Conservation (phyloP, 805 yeast species). For the Nakazawaea wyomingensis region DNA sequence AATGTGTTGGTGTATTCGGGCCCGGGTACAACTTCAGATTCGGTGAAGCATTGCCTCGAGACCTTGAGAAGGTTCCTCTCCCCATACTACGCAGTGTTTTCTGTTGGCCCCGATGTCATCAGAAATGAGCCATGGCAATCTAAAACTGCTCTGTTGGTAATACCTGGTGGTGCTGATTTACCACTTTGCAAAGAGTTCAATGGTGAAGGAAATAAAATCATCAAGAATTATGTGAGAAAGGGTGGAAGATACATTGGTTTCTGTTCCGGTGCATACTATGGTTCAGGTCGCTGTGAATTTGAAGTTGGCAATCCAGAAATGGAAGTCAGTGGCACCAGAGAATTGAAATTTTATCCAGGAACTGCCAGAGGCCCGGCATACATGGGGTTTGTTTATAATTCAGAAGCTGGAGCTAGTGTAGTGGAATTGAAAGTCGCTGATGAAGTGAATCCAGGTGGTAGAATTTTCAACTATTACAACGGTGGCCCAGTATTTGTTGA, state of each 20-base stretch:
- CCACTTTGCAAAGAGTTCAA: constrained; percentile 74
- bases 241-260: constrained; percentile 88
- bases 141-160: constrained; percentile 71
- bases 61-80: constrained; percentile 70
- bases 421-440: constrained; percentile 35
- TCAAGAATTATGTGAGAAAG: constrained; percentile 55
- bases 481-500: constrained; percentile 89
- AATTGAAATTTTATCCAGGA: constrained; percentile 79
- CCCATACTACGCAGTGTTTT: constrained; percentile 82
- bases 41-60: constrained; percentile 79
- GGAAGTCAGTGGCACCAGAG: constrained; percentile 86
- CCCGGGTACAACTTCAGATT: constrained; percentile 83
- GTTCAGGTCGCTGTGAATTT: constrained; percentile 70
- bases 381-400: constrained; percentile 73
- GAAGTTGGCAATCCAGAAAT: constrained; percentile 64
- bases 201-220: constrained; percentile 60
- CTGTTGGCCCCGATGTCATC: constrained; percentile 58
- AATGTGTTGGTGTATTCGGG: constrained; percentile 72
- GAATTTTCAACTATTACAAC: constrained; percentile 54
- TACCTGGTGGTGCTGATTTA: constrained; percentile 97
- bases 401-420: constrained; percentile 72
- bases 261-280: constrained; percentile 95
- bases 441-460: constrained; percentile 23
- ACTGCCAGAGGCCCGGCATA: constrained; percentile 75
- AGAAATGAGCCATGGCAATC: constrained; percentile 83